These are phyloP conservation scores for Alternaria tenuissima DNA, from an alignment of 2,329 filamentous ascomycete species.

Conservation along the genomic window DNA sequence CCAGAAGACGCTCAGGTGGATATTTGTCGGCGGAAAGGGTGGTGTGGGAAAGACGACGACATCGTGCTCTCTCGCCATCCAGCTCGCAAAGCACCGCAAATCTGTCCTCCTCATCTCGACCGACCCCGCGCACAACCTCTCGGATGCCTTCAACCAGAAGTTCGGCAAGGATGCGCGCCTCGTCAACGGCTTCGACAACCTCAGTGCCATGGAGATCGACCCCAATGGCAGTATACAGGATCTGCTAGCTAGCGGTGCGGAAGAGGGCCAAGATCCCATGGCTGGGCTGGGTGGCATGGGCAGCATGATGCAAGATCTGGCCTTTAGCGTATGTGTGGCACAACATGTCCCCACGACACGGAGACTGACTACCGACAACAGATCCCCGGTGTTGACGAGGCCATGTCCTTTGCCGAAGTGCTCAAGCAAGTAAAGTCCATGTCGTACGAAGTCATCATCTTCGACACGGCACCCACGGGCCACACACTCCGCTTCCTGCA, in stretches of 20 bases:
- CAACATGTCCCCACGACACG: background rate
- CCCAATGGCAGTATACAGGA: slow-evolving; percentile 98
- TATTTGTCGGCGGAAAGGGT: slow-evolving; percentile 98
- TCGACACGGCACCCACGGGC: slow-evolving; percentile 97
- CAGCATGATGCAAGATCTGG: slow-evolving; percentile 98
- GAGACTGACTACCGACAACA: slow-evolving; percentile 47
- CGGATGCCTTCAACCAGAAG: slow-evolving; percentile 97
- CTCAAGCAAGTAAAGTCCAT: slow-evolving; percentile 99
- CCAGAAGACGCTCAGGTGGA: slow-evolving; percentile 95
- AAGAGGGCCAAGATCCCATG: slow-evolving; percentile 74
- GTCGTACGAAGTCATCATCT: slow-evolving; percentile 98
- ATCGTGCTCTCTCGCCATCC: slow-evolving; percentile 96
- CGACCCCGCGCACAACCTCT: slow-evolving; percentile 97
- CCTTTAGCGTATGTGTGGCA: slow-evolving; percentile 78
- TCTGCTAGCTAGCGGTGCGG: slow-evolving; percentile 80
- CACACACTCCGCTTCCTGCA: slow-evolving; percentile 98
- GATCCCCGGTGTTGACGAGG: slow-evolving; percentile 98
- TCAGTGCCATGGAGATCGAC: slow-evolving; percentile 99
- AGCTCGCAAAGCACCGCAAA: slow-evolving; percentile 92
- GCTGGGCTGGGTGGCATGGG: slow-evolving; percentile 75
- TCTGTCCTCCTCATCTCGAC: slow-evolving; percentile 98
- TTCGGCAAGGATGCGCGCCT: slow-evolving; percentile 98
- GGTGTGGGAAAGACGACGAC: slow-evolving; percentile 99
- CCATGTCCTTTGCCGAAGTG: slow-evolving; percentile 99
- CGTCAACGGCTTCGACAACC: slow-evolving; percentile 88